Evolutionary conservation across 1,284 basidiomycete genomes (phyloP).

Genomic region (Trichosporon inkin): DNA sequence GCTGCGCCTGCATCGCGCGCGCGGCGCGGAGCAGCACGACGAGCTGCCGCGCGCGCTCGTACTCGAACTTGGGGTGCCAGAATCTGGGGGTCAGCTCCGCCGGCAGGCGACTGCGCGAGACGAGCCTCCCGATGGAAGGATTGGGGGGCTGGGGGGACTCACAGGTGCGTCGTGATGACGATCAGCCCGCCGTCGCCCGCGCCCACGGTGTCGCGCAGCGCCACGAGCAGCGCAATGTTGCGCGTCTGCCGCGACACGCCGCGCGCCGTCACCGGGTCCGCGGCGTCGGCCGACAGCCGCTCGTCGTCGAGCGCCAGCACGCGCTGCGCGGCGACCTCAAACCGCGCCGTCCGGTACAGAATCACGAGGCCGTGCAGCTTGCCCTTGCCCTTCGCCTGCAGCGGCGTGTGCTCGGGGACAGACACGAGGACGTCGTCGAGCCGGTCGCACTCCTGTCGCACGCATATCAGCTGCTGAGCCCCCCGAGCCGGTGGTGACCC

Average conservation of each 20-base stretch:
- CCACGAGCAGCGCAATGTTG: slow-evolving; percentile 75
- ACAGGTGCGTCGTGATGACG: slow-evolving; percentile 63
- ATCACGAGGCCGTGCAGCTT: slow-evolving; percentile 83
- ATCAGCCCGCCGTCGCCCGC: slow-evolving; percentile 53
- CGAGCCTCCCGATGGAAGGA: too few species aligned
- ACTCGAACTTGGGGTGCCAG: slow-evolving; percentile 90
- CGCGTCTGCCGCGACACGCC: slow-evolving; percentile 70
- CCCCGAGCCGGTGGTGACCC: slow-evolving; percentile 21
- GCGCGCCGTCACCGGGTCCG: slow-evolving; percentile 18
- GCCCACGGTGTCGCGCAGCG: slow-evolving; percentile 55
- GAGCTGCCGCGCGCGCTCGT: slow-evolving; percentile 72
- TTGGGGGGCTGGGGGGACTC: slow-evolving; percentile 15
- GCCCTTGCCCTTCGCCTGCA: slow-evolving; percentile 62
- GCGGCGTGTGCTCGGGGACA: slow-evolving; percentile 53
- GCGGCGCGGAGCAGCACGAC: slow-evolving; percentile 61
- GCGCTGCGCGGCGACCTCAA: slow-evolving; percentile 50
- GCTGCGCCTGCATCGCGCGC: not conserved
- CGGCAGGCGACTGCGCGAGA: not conserved
- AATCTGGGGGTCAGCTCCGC: slow-evolving; percentile 55
- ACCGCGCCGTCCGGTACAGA: slow-evolving; percentile 61
- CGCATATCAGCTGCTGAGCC: not conserved
- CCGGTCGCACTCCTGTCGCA: slow-evolving; percentile 53
- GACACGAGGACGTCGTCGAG: slow-evolving; percentile 63
- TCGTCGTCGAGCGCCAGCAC: slow-evolving; percentile 19
- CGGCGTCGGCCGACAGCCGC: slow-evolving; percentile 12